Base-by-base conservation (phyloP, 148 eudicot species). In the Rhododendron vialii region DNA sequence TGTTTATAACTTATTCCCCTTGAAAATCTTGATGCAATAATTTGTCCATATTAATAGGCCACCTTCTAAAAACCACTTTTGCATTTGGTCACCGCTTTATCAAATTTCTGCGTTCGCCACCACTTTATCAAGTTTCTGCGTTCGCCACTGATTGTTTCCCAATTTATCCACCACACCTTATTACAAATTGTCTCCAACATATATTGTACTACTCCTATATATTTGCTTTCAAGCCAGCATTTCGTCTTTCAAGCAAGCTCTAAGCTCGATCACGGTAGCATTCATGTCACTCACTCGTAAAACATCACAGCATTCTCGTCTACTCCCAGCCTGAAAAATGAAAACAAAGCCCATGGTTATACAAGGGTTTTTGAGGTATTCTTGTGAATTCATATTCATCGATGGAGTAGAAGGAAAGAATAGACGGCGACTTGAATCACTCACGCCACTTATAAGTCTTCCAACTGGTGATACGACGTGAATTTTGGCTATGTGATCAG, bases 271-370 rank as follows among this genome's bases (percentile, higher is more conserved):
- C 24, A 63, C 86, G 2, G 91, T 87, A 20, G 82, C 85, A 87
- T 91, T 90, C 82, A 47, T 77, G 15, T 85, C 89, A n/a, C 38
- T 81, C 87, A 76, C 83, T 57, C 85, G 71, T 61, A 89, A 50
- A 35, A 93, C 79, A 51, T 93, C 94, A 82, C 94, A 94, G 57
- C 96, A 94, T 81, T 94, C 96, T 83, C 95, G 91, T 79, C 93
- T 91, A 11, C 41, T 88, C 84, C 92, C 96, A 36, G 17, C 93
- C 95, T 93, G 95, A 73, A 47, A 30, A 83, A 2, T 2, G 71
- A 41, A 20, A 53, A n/a, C 51, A 3, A 71, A 18, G 51, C 18
- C 20, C 51, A 41, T 73, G n/a, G n/a, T 48, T 18, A 10, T 5
- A 69, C 9, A 20, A 13, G 28, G 7, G n/a, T 45, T 59, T 57